A percentile compares a stretch with the other conserved stretches of the same genome.
Evolutionary conservation across 169 alveolate genomes (phyloP).

Genomic region (Plasmodium gaboni): DNA sequence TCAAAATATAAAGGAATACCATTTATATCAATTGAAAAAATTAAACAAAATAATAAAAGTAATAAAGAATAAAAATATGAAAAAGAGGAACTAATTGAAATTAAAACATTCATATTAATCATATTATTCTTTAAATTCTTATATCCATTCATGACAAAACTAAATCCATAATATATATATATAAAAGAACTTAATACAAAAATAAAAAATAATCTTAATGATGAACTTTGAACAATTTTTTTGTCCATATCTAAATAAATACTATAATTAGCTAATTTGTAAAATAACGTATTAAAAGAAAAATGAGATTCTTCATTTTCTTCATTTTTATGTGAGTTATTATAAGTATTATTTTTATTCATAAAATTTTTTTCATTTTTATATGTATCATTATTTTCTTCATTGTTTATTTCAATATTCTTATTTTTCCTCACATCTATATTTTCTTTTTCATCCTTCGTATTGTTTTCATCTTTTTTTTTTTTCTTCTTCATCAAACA

Average conservation of each 20-base stretch:
- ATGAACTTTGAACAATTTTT: conserved; percentile 8
- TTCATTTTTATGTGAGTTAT: neutral
- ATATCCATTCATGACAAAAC: conserved; percentile 55
- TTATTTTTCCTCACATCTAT: neutral
- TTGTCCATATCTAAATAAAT: conserved; percentile 5
- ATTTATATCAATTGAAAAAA: conserved; percentile 37
- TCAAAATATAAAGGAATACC: conserved; percentile 67
- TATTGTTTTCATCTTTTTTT: neutral
- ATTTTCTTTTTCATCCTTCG: neutral
- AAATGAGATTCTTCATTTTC: neutral
- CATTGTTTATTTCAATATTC: neutral
- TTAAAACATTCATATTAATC: conserved; percentile 68
- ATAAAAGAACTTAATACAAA: conserved; percentile 55
- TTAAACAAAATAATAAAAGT: conserved; percentile 40
- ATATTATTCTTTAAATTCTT: conserved; percentile 64
- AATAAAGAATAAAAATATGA: conserved; percentile 61
- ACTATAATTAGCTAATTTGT: neutral
- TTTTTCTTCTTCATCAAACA: neutral
- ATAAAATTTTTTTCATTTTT: neutral
- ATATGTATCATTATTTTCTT: neutral
- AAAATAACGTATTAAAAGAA: neutral
- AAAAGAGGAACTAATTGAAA: conserved; percentile 68
- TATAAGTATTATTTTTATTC: neutral
- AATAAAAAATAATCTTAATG: conserved; percentile 59
- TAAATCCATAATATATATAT: conserved; percentile 53